A percentile compares a stretch with the other conserved stretches of the same genome.
Conservation (phyloP, 169 alveolate genomes). For the Perkinsus marinus region DNA sequence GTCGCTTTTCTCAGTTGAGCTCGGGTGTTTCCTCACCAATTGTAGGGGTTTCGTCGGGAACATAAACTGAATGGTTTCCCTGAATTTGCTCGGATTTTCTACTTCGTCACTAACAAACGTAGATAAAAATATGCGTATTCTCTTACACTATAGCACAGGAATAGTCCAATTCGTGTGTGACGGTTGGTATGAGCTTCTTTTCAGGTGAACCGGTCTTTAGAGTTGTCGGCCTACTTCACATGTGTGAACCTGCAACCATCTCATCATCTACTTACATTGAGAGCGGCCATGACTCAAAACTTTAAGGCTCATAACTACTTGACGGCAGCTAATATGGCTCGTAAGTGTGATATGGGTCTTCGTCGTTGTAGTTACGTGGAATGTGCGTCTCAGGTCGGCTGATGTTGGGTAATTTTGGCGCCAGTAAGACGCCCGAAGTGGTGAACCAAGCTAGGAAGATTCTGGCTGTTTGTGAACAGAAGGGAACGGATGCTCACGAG, state of each 20-base stretch:
- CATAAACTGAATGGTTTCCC: too few species aligned
- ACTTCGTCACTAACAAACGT: too few species aligned
- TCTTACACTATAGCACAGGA: too few species aligned
- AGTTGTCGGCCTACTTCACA: slow-evolving; percentile 41
- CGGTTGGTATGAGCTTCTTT: background rate
- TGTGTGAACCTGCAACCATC: slow-evolving; percentile 42
- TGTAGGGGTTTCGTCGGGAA: too few species aligned
- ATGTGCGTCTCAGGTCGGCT: background rate
- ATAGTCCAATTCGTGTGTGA: background rate
- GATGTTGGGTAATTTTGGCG: background rate
- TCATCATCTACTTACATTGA: slow-evolving; percentile 32
- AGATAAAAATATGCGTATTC: too few species aligned
- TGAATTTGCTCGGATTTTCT: too few species aligned
- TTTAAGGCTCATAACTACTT: slow-evolving; percentile 40
- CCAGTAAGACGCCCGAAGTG: slow-evolving; percentile 13
- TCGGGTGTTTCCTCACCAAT: too few species aligned
- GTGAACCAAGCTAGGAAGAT: slow-evolving; percentile 32
- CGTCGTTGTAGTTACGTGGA: slow-evolving; percentile 16
- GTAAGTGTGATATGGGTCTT: background rate
- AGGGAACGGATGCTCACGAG: slow-evolving; percentile 36
- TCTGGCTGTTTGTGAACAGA: slow-evolving; percentile 40
- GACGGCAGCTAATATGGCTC: slow-evolving; percentile 32
- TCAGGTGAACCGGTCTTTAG: slow-evolving; percentile 11
- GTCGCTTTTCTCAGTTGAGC: too few species aligned
- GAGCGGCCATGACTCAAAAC: slow-evolving; percentile 41